A percentile compares a stretch with the other conserved stretches of the same genome.
These are phyloP conservation scores for Diaporthe humulicola DNA, from an alignment of 2,329 filamentous ascomycete species.

Conservation along the genomic window DNA sequence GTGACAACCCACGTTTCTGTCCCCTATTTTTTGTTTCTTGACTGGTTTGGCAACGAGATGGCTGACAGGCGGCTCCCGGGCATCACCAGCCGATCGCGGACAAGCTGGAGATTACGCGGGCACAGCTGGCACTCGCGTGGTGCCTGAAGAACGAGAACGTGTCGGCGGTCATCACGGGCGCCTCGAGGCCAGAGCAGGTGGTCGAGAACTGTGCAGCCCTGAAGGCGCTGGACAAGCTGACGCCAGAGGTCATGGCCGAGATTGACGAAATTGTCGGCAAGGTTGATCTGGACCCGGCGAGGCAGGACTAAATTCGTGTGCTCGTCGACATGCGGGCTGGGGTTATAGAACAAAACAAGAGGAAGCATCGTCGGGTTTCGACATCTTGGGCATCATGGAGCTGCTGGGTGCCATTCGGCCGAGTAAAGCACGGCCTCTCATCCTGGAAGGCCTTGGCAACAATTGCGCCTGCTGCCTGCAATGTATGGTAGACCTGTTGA, in stretches of 20 bases:
- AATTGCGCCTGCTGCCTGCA: background rate
- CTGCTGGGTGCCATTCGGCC: background rate
- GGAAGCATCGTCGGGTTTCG: background rate
- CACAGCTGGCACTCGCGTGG: conserved; percentile 72
- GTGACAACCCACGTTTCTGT: background rate
- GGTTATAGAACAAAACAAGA: background rate
- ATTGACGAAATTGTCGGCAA: conserved; percentile 61
- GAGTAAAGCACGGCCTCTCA: no score
- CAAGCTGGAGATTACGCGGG: conserved; percentile 70
- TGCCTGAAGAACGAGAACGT: conserved; percentile 74
- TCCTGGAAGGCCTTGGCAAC: background rate
- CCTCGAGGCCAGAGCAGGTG: conserved; percentile 70
- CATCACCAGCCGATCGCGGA: conserved; percentile 72
- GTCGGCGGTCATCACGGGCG: conserved; percentile 73
- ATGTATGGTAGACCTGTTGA: background rate
- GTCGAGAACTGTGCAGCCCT: conserved; percentile 71
- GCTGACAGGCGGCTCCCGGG: conserved; percentile 46
- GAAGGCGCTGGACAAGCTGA: conserved; percentile 66
- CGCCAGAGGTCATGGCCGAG: conserved; percentile 69
- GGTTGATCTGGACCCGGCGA: conserved; percentile 46
- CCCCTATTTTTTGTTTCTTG: background rate
- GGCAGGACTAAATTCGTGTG: conserved; percentile 41
- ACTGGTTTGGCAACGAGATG: background rate
- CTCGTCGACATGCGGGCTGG: background rate
- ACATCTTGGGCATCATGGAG: background rate